Conservation (phyloP, 345 rosid species). For the Moringa oleifera region DNA sequence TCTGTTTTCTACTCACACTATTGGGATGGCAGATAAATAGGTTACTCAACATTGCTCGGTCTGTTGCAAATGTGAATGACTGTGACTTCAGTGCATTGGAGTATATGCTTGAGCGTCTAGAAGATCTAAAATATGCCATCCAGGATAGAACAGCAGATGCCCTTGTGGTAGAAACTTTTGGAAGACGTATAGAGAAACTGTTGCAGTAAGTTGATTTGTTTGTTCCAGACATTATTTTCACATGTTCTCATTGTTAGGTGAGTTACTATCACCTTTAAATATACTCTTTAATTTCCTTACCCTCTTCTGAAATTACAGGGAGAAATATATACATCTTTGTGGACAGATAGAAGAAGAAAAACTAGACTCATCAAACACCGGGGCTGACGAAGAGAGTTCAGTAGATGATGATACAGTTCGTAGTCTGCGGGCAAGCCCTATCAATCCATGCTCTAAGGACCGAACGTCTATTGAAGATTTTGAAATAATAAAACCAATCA, state of each 20-base stretch:
- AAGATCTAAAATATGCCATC: conserved; percentile 81
- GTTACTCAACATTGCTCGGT: conserved; percentile 68
- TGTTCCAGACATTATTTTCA: neutral
- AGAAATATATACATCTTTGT: conserved; percentile 77
- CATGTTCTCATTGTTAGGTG: neutral
- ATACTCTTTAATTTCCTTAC: conserved; percentile 13
- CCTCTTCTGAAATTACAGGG: conserved; percentile 42
- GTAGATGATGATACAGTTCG: conserved; percentile 74
- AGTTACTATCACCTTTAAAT: neutral
- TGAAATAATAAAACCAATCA: conserved; percentile 95
- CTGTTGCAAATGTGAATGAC: conserved; percentile 64
- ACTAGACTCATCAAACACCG: conserved; percentile 48
- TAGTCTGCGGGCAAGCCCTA: conserved; percentile 81
- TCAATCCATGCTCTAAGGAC: conserved; percentile 69
- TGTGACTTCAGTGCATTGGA: conserved; percentile 65
- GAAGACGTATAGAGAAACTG: conserved; percentile 92
- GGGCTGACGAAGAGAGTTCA: conserved; percentile 77
- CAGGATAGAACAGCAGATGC: conserved; percentile 97
- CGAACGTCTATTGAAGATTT: conserved; percentile 97
- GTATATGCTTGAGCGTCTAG: conserved; percentile 67
- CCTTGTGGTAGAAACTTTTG: conserved; percentile 93
- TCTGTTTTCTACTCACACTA: neutral
- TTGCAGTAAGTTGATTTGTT: conserved; percentile 53
- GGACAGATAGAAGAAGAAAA: conserved; percentile 83
- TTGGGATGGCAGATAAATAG: conserved; percentile 62